phyloP scores from a whole-genome alignment of 176 grass and related monocot species.

The Oryza rufipogon region DNA sequence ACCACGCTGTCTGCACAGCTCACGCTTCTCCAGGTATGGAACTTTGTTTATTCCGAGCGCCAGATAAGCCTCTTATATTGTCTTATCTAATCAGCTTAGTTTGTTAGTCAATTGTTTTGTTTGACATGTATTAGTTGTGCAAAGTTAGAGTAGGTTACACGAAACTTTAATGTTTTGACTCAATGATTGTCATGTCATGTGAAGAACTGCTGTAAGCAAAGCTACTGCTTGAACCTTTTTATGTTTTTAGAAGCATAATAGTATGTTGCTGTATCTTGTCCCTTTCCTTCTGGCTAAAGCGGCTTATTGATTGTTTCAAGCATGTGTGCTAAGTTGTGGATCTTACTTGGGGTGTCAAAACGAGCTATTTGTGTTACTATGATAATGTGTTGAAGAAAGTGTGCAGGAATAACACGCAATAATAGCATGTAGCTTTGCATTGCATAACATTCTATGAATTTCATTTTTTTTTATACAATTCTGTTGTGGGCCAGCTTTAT shows the following conservation, averaged over 20 bases:
- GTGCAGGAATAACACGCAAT: neutral
- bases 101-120: neutral
- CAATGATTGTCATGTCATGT: neutral
- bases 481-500: neutral
- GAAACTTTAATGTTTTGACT: slow-evolving; percentile 21
- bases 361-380: neutral
- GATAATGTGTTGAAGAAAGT: neutral
- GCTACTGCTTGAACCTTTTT: neutral
- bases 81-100: slow-evolving; percentile 6
- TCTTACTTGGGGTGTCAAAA: neutral
- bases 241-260: neutral
- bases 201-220: slow-evolving; percentile 6
- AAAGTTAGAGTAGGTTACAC: neutral
- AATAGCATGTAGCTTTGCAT: neutral
- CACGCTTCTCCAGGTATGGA: slow-evolving; percentile 81
- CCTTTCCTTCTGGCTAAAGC: neutral
- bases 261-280: slow-evolving; percentile 7
- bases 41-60: slow-evolving; percentile 2
- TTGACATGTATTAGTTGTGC: slow-evolving; percentile 9
- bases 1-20: slow-evolving; percentile 94
- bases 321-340: neutral
- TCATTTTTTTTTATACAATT: neutral
- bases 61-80: slow-evolving; percentile 16
- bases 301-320: neutral
- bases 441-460: neutral